Evolutionary conservation across 1,284 basidiomycete species (phyloP), one percentile per base, ranked within the genome.

Genomic region (Chondrostereum purpureum): DNA sequence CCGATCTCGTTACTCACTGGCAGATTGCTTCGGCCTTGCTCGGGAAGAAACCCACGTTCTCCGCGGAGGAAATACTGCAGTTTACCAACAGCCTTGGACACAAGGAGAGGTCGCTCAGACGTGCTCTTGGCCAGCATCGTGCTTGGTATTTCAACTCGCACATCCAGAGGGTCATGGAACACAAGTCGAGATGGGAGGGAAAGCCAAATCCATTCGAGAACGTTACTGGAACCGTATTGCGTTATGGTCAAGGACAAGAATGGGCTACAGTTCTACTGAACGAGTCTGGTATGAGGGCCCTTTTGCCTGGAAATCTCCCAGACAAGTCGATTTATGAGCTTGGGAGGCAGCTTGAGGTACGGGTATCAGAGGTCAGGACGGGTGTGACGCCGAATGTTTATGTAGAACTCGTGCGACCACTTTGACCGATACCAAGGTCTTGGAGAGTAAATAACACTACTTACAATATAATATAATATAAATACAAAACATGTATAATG

Each of bases 1-100:
- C 71, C 34, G 96, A 99, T 65, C 65, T 98, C 54, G 60, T 96
- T 4, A 68, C 72, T 6, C 96, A 99, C 66, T 99, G 93, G 92
- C 94, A 98, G 63, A 80, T 99, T 63, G 95, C 97, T 61, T 70
- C 82, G 40, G 77, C 77, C 2, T 65, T 97, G n/a, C 61, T 82
- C 5, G 67, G 68, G 5, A 35, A 49, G 16, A 55, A 55, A 6
- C 61, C 63, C 0, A 57, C 70, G 4, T 83, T 80, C 56, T 59
- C 62, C 12, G 48, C 55, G 6, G 61, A 67, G 5, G 73, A 70
- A 59, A 53, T 86, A 50, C 55, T 60, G 46, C 55, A 60, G 3
- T 65, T 70, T 45, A 54, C 64, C 52, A 52, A 53, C 4, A 53
- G 58, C 18, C 53, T 64, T 24, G 61, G 56, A 49, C 54, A 53